Percentiles rank a stretch among this genome's conserved stretches.
Conservation (phyloP, 352 stramenopile species). For the Sclerospora graminicola region DNA sequence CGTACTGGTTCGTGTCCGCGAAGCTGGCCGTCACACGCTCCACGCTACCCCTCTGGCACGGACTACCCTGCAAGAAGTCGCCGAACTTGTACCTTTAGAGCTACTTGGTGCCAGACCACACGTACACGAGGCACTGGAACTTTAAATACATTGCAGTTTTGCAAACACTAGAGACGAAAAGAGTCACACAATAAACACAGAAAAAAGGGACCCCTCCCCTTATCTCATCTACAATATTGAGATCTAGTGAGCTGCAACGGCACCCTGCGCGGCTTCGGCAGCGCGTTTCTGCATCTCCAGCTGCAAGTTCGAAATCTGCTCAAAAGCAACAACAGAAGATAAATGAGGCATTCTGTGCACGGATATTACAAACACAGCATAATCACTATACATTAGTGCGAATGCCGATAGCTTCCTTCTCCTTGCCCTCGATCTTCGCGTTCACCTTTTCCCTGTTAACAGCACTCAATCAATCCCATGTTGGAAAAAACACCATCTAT, state of each 20-base stretch:
- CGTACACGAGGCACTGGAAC: conserved; percentile 24
- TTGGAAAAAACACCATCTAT: not conserved
- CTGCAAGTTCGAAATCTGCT: conserved; percentile 81
- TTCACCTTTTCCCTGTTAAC: conserved; percentile 71
- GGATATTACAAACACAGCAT: not conserved
- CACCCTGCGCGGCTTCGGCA: conserved; percentile 59
- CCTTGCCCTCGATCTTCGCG: conserved; percentile 80
- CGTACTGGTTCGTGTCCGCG: conserved; percentile 69
- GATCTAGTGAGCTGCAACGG: conserved; percentile 32
- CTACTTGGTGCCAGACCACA: conserved; percentile 50
- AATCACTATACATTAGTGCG: conserved; percentile 64
- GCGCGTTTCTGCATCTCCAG: conserved; percentile 86
- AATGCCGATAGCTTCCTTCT: conserved; percentile 86
- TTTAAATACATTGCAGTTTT: conserved; percentile 23
- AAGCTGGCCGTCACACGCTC: conserved; percentile 75
- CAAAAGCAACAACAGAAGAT: conserved; percentile 3
- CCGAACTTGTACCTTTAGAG: conserved; percentile 34
- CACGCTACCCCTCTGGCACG: conserved; percentile 71
- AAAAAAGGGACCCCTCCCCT: too few relatives aligned
- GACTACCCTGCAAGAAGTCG: conserved; percentile 58
- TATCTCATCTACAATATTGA: not conserved
- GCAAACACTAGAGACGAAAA: conserved; percentile 6
- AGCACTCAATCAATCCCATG: too few relatives aligned
- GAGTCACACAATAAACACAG: too few relatives aligned
- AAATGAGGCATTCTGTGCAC: not conserved